A percentile compares a stretch with the other conserved stretches of the same genome.
Evolutionary conservation across 768 basidiomycete genomes (phyloP).

Genomic region (Cubamyces sp.): DNA sequence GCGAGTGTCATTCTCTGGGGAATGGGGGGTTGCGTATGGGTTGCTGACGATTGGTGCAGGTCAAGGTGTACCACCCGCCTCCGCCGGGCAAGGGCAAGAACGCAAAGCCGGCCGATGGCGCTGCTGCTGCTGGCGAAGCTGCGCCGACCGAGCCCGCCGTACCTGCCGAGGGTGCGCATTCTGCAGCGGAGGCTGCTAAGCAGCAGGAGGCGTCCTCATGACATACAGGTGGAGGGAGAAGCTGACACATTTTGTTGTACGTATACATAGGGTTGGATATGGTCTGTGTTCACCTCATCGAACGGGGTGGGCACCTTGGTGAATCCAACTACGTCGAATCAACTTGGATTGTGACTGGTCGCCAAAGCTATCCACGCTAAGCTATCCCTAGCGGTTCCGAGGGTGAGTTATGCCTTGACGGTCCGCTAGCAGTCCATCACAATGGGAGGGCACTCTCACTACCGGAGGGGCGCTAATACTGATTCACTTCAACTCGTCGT

Average conservation of each 20-base stretch:
- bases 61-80: constrained; percentile 82
- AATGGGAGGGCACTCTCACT: too few species aligned
- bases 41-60: constrained; percentile 43
- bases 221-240: not conserved
- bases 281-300: too few species aligned
- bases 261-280: not conserved
- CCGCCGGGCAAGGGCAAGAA: constrained; percentile 81
- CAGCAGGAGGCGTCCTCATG: constrained; percentile 7
- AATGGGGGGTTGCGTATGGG: not conserved
- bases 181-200: constrained; percentile 12
- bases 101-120: constrained; percentile 36
- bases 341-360: too few species aligned
- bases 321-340: too few species aligned
- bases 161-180: constrained; percentile 2
- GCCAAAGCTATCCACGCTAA: too few species aligned
- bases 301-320: too few species aligned
- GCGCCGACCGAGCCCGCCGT: not conserved
- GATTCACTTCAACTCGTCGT: too few species aligned
- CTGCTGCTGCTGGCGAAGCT: constrained; percentile 23
- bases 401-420: too few species aligned
- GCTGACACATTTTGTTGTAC: constrained; percentile 6
- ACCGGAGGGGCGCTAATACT: too few species aligned
- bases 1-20: constrained; percentile 23
- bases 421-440: too few species aligned
- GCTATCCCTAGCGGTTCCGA: too few species aligned